Conservation (phyloP, 1,139 yeast species). For the Suhomyces yuchorum region DNA sequence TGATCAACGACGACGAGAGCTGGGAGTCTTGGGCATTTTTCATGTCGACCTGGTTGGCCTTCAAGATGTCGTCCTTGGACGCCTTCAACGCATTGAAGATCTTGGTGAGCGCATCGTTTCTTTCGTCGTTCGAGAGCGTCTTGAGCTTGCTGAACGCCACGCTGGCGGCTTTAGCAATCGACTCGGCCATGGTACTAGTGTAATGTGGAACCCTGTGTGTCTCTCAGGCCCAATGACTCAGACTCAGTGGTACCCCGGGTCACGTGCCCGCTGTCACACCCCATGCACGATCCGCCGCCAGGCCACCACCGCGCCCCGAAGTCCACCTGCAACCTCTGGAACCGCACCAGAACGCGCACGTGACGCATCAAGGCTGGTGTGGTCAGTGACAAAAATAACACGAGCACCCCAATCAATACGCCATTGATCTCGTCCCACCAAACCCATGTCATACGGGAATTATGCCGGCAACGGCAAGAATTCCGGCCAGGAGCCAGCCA, state of each 20-base stretch:
- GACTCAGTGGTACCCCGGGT: background rate
- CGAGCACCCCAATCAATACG: background rate
- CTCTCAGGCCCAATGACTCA: background rate
- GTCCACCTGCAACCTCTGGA: too few relatives aligned
- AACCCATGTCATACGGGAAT: conserved; percentile 9
- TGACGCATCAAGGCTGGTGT: conserved; percentile 1
- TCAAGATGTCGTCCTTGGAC: conserved; percentile 61
- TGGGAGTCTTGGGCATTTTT: conserved; percentile 61
- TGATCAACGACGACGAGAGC: conserved; percentile 69
- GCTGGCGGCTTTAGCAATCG: conserved; percentile 78
- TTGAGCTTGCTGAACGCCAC: conserved; percentile 78
- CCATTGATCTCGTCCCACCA: conserved; percentile 1
- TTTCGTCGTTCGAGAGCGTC: conserved; percentile 68
- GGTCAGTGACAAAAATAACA: conserved; percentile 7
- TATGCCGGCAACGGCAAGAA: conserved; percentile 4
- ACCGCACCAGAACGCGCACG: too few relatives aligned
- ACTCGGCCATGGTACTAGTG: conserved; percentile 51
- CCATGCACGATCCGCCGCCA: too few relatives aligned
- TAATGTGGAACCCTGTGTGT: background rate
- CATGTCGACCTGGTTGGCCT: conserved; percentile 76
- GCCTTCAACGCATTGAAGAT: conserved; percentile 69
- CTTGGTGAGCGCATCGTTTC: conserved; percentile 70
- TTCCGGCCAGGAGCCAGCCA: conserved; percentile 4
- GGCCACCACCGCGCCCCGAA: too few relatives aligned
- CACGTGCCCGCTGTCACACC: too few relatives aligned